Evolutionary conservation across 345 rosid genomes (phyloP).

Genomic region (Erucastrum elatum): DNA sequence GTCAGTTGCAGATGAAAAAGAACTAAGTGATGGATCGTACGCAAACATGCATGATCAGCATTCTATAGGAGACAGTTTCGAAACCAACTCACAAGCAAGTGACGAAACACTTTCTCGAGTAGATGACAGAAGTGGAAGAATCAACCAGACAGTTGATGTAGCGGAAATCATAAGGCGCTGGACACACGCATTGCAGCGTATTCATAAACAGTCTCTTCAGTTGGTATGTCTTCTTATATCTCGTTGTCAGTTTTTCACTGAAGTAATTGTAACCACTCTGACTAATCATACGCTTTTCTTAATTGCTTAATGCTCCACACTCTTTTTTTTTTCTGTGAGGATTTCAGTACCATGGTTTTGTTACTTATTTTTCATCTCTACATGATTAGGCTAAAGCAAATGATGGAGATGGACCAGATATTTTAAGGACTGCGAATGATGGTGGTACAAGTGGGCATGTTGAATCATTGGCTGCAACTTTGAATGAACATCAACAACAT

Average conservation of each 20-base stretch:
- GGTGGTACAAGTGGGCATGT: conserved; percentile 84
- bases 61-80: conserved; percentile 46
- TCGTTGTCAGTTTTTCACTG: background rate
- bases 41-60: conserved; percentile 41
- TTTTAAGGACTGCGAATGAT: conserved; percentile 69
- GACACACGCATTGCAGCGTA: conserved; percentile 98
- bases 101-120: conserved; percentile 66
- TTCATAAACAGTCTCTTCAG: conserved; percentile 95
- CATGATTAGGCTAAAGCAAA: conserved; percentile 85
- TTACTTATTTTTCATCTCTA: conserved; percentile 1
- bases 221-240: conserved; percentile 58
- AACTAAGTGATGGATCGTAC: conserved; percentile 59
- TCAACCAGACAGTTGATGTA: conserved; percentile 86
- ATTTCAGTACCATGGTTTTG: background rate
- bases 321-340: conserved; percentile 1
- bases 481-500: conserved; percentile 96
- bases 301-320: background rate
- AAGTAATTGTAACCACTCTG: conserved; percentile 1
- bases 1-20: conserved; percentile 62
- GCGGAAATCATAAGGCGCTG: conserved; percentile 98
- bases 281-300: background rate
- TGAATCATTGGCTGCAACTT: conserved; percentile 87
- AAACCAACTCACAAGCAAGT: conserved; percentile 53
- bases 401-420: conserved; percentile 98
- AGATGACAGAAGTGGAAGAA: conserved; percentile 91